phyloP scores from a whole-genome alignment of 2,329 filamentous ascomycete species.

The Botryotinia calthae region DNA sequence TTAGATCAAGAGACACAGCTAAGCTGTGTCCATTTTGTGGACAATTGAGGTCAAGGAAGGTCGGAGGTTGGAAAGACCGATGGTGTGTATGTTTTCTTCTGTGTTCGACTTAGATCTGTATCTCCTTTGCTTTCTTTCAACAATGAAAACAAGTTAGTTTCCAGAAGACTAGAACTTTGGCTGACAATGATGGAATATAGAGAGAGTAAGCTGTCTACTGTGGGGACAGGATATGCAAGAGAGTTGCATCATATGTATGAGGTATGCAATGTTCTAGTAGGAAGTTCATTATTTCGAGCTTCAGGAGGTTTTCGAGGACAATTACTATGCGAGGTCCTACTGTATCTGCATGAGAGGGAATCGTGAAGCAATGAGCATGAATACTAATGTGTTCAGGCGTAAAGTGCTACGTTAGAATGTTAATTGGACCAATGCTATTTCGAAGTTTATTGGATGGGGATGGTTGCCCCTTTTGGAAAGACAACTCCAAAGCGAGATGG shows the following conservation, averaged over 20 bases:
- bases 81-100: conserved; percentile 8
- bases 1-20: background rate
- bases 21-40: background rate
- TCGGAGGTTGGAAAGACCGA: background rate
- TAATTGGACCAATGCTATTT: background rate
- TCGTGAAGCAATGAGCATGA: background rate
- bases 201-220: background rate
- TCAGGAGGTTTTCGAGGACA: background rate
- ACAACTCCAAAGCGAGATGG: conserved; percentile 4
- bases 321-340: background rate
- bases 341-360: background rate
- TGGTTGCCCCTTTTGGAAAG: background rate
- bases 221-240: background rate
- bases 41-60: too few species aligned
- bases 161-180: background rate
- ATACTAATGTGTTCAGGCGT: background rate
- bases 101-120: background rate
- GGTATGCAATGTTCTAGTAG: background rate
- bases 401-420: background rate
- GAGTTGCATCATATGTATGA: background rate
- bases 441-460: background rate
- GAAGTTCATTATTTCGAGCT: background rate
- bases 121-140: background rate
- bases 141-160: background rate
- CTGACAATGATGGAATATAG: conserved; percentile 8